These are phyloP conservation scores for Sarcomyxa edulis DNA, from an alignment of 768 basidiomycete genomes.

Conservation along the genomic window DNA sequence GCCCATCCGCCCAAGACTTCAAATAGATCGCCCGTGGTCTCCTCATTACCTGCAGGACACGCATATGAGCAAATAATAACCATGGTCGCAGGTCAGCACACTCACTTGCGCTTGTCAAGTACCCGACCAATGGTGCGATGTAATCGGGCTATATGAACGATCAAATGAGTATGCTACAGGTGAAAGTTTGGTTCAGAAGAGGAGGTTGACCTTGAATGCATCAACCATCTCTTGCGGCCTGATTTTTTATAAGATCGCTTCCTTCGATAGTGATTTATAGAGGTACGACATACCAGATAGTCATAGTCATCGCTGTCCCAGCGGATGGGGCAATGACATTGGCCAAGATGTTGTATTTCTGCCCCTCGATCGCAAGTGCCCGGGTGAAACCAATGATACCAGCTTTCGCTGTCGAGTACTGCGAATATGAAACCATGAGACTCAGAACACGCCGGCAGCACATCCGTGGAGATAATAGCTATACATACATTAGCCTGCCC, in stretches of 20 bases:
- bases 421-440: conserved; percentile 4
- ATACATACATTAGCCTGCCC: conserved; percentile 80
- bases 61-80: background rate
- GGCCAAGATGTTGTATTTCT: conserved; percentile 84
- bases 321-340: conserved; percentile 87
- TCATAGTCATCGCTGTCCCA: conserved; percentile 89
- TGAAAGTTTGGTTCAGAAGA: background rate
- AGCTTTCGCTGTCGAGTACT: conserved; percentile 93
- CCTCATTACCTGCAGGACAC: conserved; percentile 49
- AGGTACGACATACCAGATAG: conserved; percentile 51
- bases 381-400: conserved; percentile 89
- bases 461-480: background rate
- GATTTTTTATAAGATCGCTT: background rate
- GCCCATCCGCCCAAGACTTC: conserved; percentile 92
- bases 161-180: conserved; percentile 2
- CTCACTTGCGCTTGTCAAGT: conserved; percentile 69
- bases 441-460: conserved; percentile 2
- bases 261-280: background rate
- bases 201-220: conserved; percentile 65
- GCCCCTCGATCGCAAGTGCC: conserved; percentile 86
- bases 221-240: conserved; percentile 85
- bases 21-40: conserved; percentile 71
- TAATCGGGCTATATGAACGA: conserved; percentile 63
- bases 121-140: conserved; percentile 91
- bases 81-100: background rate